Evolutionary conservation across 495 filamentous ascomycete species (phyloP), one percentile per base, ranked within the genome.

Genomic region (Lophiostoma macrostomum): DNA sequence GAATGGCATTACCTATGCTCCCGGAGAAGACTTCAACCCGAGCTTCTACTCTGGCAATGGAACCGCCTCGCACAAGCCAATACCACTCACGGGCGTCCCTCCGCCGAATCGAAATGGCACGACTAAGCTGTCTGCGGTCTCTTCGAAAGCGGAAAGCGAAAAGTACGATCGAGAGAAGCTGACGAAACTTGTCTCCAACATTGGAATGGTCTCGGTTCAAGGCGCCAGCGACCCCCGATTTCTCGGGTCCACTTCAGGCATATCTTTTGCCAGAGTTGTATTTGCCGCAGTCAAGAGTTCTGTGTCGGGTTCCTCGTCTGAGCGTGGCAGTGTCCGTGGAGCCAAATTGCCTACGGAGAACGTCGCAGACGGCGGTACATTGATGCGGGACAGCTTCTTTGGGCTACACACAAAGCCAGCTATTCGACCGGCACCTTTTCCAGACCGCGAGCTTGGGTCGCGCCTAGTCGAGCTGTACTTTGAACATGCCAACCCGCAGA

Each of bases 351-450:
- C 58, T 14, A 32, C 63, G 6, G 38, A 32, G 25, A 52, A 38
- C 34, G 53, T 56, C 14, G 58, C 58, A 24, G 56, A 53, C 29
- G 52, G 54, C 18, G 61, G 54, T 4, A 86, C 85, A 24, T 85
- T 82, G 16, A 94, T 94, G 87, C 81, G 91, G 31, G 91, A 96
- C 70, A 91, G 87, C 0, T 95, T 95, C 73, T 97, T 97, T 63
- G 91, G 91, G 14, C 69, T 97, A 36, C 90, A 95, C 63, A 94
- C 88, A 12, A 89, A 86, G 60, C 88, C 90, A 22, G 87, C 83
- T 34, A 91, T 95, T 67, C 82, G 83, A 42, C 87, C 85, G 35
- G 91, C 91, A 1, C 77, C 85, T 12, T 96, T 96, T 61, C 91
- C 91, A 0, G 82, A 85, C 43, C 81, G 77, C 47, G 80, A 83